Evolutionary conservation across 192 early-diverging fungal genomes (phyloP), one percentile per base, ranked within the genome.

Genomic region (Backusella morwellensis): DNA sequence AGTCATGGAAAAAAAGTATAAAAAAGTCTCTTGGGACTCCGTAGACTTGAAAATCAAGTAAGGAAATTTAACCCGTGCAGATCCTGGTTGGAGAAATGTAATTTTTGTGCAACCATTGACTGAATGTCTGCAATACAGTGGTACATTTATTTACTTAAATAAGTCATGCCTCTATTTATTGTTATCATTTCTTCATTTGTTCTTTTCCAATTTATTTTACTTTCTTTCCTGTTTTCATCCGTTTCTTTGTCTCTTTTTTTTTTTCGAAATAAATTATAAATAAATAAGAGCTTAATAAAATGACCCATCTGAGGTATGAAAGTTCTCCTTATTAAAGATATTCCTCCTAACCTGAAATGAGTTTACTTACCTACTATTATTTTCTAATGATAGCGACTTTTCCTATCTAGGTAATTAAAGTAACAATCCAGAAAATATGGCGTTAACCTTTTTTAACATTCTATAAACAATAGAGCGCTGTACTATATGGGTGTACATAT

Each of bases 381-480:
- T 41, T 70, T 40, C 41, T 40, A 36, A 36, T 32, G n/a, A 15
- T 17, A 79, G 77, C 59, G 77, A 79, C 68, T 79, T 74, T 44
- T 79, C 77, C 21, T 79, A 74, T 68, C 77, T 79, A 12, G 77
- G 77, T 79, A 78, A 36, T 50, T 41, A 26, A 42, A 29, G 36
- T 41, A 40, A 66, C 63, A 38, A 19, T 35, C 12, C 17, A 35
- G 66, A 8, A 21, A 23, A 29, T 21, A 29, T 42, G 35, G 35
- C 23, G 23, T 35, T 34, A 41, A 42, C n/a, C 74, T 63, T 63
- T 63, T 63, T 63, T 63, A 63, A 66, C 35, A 41, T 44, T 36
- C 14, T 0, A 75, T 41, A 32, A 63, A 26, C n/a, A 67, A 26
- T 54, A 75, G 74, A 67, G 19, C 74, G 74, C 6, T 68, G 74